Conservation (phyloP, 441 rosid genomes). For the Populus hybrid region DNA sequence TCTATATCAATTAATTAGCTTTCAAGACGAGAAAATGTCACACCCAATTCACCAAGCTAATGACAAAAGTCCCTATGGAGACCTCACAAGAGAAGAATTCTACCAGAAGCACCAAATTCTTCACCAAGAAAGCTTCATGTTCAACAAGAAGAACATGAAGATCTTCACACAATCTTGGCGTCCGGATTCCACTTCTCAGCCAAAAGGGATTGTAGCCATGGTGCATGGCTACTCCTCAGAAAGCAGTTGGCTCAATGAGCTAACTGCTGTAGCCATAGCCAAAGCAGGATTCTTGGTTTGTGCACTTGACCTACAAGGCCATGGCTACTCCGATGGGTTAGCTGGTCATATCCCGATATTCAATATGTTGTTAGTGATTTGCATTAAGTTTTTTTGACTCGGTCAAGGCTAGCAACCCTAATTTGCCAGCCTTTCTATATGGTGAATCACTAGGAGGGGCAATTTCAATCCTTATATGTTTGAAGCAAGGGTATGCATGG, state of each 20-base stretch:
- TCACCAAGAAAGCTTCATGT: constrained; percentile 24
- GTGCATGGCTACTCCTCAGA: constrained; percentile 35
- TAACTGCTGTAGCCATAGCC: constrained; percentile 32
- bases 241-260: constrained; percentile 35
- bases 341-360: constrained; percentile 25
- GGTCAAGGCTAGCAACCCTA: constrained; percentile 12
- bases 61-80: constrained; percentile 29
- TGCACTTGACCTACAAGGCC: constrained; percentile 12
- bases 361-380: constrained; percentile 20
- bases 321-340: constrained; percentile 26
- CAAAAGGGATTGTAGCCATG: constrained; percentile 34
- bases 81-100: constrained; percentile 31
- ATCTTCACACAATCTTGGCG: constrained; percentile 35
- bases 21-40: constrained; percentile 9
- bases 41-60: constrained; percentile 32
- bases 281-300: constrained; percentile 27
- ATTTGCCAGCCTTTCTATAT: constrained; percentile 29
- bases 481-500: constrained; percentile 24
- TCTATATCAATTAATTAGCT: neutral
- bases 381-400: constrained; percentile 25
- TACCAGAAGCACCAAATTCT: neutral
- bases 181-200: neutral
- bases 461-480: constrained; percentile 19
- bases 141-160: constrained; percentile 23
- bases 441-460: constrained; percentile 41